These are phyloP conservation scores for Trametes sp. DNA, from an alignment of 1,284 basidiomycete species.

Conservation along the genomic window DNA sequence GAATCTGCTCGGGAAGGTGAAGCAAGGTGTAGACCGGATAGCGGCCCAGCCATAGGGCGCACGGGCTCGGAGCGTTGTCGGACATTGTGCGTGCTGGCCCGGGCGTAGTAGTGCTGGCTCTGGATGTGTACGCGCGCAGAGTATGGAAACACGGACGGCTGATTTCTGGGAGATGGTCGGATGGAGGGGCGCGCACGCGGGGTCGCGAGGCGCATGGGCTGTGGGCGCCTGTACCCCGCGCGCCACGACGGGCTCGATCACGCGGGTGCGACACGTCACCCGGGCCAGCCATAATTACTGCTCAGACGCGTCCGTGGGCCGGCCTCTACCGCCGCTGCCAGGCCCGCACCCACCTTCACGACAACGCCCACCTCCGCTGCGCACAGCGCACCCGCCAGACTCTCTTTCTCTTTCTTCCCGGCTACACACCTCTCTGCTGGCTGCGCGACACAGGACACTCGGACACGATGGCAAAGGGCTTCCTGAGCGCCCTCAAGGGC, in stretches of 20 bases:
- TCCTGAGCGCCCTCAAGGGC: constrained; percentile 78
- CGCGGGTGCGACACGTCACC: constrained; percentile 35
- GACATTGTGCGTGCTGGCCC: constrained; percentile 1
- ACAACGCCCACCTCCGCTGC: constrained; percentile 28
- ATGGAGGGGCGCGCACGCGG: constrained; percentile 1
- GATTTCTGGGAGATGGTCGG: constrained; percentile 35
- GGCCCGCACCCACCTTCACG: constrained; percentile 15
- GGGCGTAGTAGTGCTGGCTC: constrained; percentile 3
- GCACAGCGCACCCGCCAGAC: constrained; percentile 25
- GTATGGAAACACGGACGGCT: constrained; percentile 27
- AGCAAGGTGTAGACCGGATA: constrained; percentile 85
- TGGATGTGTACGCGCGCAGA: constrained; percentile 11
- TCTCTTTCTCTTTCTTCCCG: constrained; percentile 41
- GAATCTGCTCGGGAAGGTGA: constrained; percentile 87
- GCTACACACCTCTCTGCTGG: constrained; percentile 34
- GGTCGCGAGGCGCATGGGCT: neutral
- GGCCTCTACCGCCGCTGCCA: constrained; percentile 1
- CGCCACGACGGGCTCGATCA: constrained; percentile 30
- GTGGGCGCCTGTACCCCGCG: constrained; percentile 9
- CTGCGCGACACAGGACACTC: constrained; percentile 39
- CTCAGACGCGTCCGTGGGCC: constrained; percentile 10
- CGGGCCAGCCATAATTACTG: constrained; percentile 20
- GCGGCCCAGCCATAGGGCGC: constrained; percentile 36
- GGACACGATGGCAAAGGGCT: constrained; percentile 67
- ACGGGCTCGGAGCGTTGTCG: constrained; percentile 20